Base-by-base conservation (phyloP, 2,329 filamentous ascomycete genomes). In the Pseudogymnoascus sp. region DNA sequence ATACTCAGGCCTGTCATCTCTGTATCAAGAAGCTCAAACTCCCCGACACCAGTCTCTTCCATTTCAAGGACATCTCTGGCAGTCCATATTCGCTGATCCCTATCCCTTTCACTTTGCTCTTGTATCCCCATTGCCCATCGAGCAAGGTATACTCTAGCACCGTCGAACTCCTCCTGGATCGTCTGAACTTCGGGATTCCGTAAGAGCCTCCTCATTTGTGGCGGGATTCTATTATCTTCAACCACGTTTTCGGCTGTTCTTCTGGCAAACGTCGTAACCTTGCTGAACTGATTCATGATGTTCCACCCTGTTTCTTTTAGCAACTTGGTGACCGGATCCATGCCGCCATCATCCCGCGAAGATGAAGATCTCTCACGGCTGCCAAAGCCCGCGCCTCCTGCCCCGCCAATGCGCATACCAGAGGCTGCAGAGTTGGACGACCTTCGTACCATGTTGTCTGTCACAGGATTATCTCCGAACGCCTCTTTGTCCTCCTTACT, bases 121-220 rank as follows among this genome's bases (percentile, higher is more conserved):
- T 94, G 92, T 65, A 99, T 96, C 6, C 91, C 91, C 94, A 99
- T 97, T 2, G 94, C 94, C 94, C 94, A 99, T 65, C 94, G 82
- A 20, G 94, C 94, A 38, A 99, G 80, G 71, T 99, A 99, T 63
- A 99, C 81, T 65, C 94, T 84, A 3, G 95, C 94, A 69, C 91
- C 96, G 77, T 99, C 95, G 68, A 97, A 99, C 71, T 99, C 95
- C 63, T 97, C 92, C 71, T 97, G 92, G 20, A 99, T 74, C 0
- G 90, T 97, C 76, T 97, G 92, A 0, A 99, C 91, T 70, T 99
- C 92, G 0, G 92, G 92, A 66, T 95, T 97, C 70, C 85, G 87
- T 73, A 99, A 84, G 67, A 99, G 74, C 58, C 90, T 83, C 69
- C 88, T 83, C 32, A 99, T 84, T 72, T 97, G 93, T 0, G 91